Evolutionary conservation across 1,284 basidiomycete genomes (phyloP).

Genomic region (Tausonia pullulans): DNA sequence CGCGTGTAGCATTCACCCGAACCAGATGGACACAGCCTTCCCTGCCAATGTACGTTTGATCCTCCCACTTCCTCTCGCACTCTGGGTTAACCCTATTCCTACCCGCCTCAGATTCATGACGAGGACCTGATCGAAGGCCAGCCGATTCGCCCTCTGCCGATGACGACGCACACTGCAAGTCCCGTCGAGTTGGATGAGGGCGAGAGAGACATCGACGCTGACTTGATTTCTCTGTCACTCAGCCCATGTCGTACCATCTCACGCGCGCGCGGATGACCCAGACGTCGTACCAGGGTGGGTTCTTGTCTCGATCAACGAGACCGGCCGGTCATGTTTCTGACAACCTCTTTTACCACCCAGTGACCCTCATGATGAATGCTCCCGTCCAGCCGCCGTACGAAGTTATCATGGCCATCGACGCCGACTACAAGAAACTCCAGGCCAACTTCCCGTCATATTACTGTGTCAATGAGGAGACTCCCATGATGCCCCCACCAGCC

Average conservation of each 20-base stretch:
- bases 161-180: slow-evolving; percentile 28
- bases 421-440: slow-evolving; percentile 11
- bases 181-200: background rate
- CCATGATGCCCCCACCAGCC: slow-evolving; percentile 19
- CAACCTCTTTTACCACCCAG: background rate
- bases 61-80: no score
- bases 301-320: no score
- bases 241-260: slow-evolving; percentile 35
- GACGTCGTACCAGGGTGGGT: slow-evolving; percentile 27
- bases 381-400: slow-evolving; percentile 5
- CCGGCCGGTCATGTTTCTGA: no score
- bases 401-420: slow-evolving; percentile 17
- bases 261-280: slow-evolving; percentile 34
- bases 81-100: no score
- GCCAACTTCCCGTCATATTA: no score
- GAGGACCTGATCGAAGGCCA: slow-evolving; percentile 35
- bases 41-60: slow-evolving; percentile 27
- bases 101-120: slow-evolving; percentile 28
- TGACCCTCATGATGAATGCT: slow-evolving; percentile 7
- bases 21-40: slow-evolving; percentile 36
- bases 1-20: slow-evolving; percentile 33
- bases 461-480: slow-evolving; percentile 21
- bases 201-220: background rate
- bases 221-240: background rate
- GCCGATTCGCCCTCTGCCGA: slow-evolving; percentile 30